Base-by-base conservation (phyloP, 805 yeast genomes). In the Metschnikowia aberdeeniae region DNA sequence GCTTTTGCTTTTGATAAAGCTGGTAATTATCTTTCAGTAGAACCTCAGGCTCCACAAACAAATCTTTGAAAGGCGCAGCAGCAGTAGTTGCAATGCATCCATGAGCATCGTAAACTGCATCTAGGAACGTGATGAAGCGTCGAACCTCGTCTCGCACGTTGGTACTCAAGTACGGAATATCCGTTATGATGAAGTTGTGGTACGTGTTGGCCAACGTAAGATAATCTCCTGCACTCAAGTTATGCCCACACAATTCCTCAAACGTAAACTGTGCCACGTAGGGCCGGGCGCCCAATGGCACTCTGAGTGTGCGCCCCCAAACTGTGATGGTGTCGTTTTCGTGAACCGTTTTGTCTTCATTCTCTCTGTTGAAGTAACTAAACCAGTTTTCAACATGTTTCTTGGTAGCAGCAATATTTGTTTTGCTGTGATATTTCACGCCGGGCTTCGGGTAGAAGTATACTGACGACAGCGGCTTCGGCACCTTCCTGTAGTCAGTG, bases 161-260 rank as follows among this genome's bases (percentile, higher is more conserved):
- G 10, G 85, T 74, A 17, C 95, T 81, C 58, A 93, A 66, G 50
- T 82, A 82, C 9, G 99, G 99, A 35, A 93, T 89, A 60, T 93
- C 98, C 0, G 97, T 89, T 38, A 93, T 76, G n/a, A 93, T 81
- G 53, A 89, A 84, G 6, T 89, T 78, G 43, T 79, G 77, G 70
- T 82, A 93, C 11, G 82, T 69, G 5, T 77, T 74, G 9, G 97
- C 96, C 50, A 93, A 68, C 17, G 89, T 81, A 36, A 93, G 74
- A 59, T 93, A 93, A 63, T 93, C 99, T 8, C 97, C 98, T 0
- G 98, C 97, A 13, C 96, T 89, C 50, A 88, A 67, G 9, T 95
- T 92, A 49, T 75, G 68, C 1, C 95, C 97, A 63, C 98, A 93
- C 29, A 93, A 70, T 61, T 93, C 84, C 39, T 80, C 78, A 60